These are phyloP conservation scores for Heterobasidion occidentale DNA, from an alignment of 1,284 basidiomycete genomes.

Conservation along the genomic window DNA sequence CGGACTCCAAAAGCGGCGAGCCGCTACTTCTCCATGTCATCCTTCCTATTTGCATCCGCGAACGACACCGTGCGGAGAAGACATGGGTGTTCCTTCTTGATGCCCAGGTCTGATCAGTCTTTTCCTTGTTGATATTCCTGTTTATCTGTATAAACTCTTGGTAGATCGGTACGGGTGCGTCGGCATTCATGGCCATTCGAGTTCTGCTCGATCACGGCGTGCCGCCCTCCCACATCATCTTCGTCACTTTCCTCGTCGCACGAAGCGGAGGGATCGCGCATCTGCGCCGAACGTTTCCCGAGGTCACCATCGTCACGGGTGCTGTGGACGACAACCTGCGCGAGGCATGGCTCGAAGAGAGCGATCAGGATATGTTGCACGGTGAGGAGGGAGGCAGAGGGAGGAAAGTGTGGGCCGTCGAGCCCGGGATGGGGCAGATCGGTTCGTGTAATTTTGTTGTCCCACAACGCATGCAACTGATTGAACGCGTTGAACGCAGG, in stretches of 20 bases:
- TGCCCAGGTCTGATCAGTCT: constrained; percentile 59
- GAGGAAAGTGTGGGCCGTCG: constrained; percentile 66
- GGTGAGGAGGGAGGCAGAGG: constrained; percentile 28
- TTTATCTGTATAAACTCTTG: neutral
- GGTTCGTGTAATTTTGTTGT: constrained; percentile 33
- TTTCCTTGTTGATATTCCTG: neutral
- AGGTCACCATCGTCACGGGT: constrained; percentile 75
- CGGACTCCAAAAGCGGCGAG: constrained; percentile 79
- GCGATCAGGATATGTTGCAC: constrained; percentile 27
- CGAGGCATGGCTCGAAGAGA: constrained; percentile 61
- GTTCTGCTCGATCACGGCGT: constrained; percentile 95
- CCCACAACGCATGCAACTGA: constrained; percentile 17
- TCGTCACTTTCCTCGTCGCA: constrained; percentile 85
- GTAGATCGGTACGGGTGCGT: constrained; percentile 90
- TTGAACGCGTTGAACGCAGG: constrained; percentile 39
- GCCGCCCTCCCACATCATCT: constrained; percentile 74
- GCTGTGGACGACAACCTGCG: constrained; percentile 71
- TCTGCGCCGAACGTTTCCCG: constrained; percentile 76
- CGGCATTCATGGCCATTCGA: constrained; percentile 96
- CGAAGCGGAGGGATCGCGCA: constrained; percentile 73
- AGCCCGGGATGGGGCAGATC: constrained; percentile 79
- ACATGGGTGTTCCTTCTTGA: constrained; percentile 90
- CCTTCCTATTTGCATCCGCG: constrained; percentile 70
- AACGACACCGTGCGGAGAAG: constrained; percentile 53
- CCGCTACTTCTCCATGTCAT: constrained; percentile 80